Evolutionary conservation across 371 early-diverging fungal genomes (phyloP).

Genomic region (Saksenaea vasiformis): DNA sequence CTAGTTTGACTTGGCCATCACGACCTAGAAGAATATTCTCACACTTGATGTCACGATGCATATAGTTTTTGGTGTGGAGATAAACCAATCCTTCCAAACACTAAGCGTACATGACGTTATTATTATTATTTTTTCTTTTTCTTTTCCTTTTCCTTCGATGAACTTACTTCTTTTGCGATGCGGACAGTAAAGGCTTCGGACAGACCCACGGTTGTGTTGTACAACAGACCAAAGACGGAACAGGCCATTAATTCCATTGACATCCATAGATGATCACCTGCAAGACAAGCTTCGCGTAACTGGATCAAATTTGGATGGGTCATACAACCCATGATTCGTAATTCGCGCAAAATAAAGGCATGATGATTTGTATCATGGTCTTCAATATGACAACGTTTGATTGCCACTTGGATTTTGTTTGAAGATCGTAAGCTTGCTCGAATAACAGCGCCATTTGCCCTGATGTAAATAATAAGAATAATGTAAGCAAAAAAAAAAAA

Average conservation of each 20-base stretch:
- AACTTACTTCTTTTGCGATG: constrained; percentile 39
- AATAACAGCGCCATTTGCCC: constrained; percentile 38
- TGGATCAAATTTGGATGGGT: constrained; percentile 42
- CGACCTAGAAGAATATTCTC: constrained; percentile 49
- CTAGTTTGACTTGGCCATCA: constrained; percentile 52
- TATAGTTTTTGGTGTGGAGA: constrained; percentile 50
- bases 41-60: constrained; percentile 58
- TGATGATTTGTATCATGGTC: constrained; percentile 49
- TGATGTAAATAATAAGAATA: constrained; percentile 3
- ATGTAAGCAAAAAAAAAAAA: constrained; percentile 4
- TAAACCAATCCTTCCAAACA: constrained; percentile 48
- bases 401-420: constrained; percentile 40
- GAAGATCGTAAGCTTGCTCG: constrained; percentile 25
- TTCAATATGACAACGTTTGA: constrained; percentile 54
- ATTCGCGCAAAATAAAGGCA: constrained; percentile 45
- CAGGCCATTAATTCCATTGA: constrained; percentile 56
- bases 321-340: constrained; percentile 51
- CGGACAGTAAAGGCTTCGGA: constrained; percentile 43
- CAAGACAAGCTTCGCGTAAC: constrained; percentile 41
- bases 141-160: not conserved
- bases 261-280: constrained; percentile 53
- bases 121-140: not conserved
- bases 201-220: constrained; percentile 43
- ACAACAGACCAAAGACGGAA: constrained; percentile 48
- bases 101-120: constrained; percentile 10